A percentile compares a stretch with the other conserved stretches of the same genome.
Conservation (phyloP, 176 grass and related monocot genomes). For the Lolium rigidum region DNA sequence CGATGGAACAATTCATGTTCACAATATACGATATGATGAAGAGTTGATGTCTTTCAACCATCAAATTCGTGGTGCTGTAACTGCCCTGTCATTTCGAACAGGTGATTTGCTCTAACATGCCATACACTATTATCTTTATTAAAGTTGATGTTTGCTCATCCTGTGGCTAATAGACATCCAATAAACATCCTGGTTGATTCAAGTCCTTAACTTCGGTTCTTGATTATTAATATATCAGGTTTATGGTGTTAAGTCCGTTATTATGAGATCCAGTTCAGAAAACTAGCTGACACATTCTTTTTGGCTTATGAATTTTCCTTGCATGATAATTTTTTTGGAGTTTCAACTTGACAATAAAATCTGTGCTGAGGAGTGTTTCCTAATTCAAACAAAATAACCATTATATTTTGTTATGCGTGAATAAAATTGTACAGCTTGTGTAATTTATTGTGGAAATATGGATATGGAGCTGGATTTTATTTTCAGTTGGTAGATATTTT, state of each 20-base stretch:
- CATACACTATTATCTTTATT: neutral
- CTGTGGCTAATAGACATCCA: neutral
- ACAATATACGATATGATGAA: slow-evolving; percentile 83
- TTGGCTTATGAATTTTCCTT: slow-evolving; percentile 23
- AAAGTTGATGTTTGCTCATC: neutral
- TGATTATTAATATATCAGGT: slow-evolving; percentile 5
- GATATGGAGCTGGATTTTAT: slow-evolving; percentile 2
- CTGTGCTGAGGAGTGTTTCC: neutral
- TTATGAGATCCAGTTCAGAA: neutral
- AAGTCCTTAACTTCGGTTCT: neutral
- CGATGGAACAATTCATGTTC: slow-evolving; percentile 88
- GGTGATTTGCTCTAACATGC: slow-evolving; percentile 51
- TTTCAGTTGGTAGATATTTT: slow-evolving; percentile 3
- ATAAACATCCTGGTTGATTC: slow-evolving; percentile 10
- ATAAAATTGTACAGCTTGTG: neutral
- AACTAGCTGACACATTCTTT: slow-evolving; percentile 2
- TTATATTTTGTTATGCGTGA: slow-evolving; percentile 25
- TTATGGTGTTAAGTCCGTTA: slow-evolving; percentile 2
- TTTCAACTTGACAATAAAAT: neutral
- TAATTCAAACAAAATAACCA: neutral
- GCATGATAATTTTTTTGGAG: neutral
- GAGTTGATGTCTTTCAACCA: slow-evolving; percentile 89
- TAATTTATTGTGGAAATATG: slow-evolving; percentile 1
- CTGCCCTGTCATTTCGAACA: slow-evolving; percentile 95
- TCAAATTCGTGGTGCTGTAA: slow-evolving; percentile 88